Evolutionary conservation across 371 early-diverging fungal species (phyloP), one percentile per base, ranked within the genome.

Genomic region (Entomophthora muscae): DNA sequence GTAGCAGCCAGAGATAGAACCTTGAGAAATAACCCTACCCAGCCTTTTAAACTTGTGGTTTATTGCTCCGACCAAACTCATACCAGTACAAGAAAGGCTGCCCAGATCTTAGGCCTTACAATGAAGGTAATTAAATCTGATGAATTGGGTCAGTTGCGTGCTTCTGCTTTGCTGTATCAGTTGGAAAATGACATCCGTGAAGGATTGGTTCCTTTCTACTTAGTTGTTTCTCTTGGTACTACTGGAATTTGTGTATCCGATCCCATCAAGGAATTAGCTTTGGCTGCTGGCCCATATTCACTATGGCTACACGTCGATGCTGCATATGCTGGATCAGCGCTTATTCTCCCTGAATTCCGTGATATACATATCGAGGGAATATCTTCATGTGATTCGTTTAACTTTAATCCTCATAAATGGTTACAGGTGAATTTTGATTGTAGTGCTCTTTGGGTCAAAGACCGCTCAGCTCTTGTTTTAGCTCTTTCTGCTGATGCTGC

Each of bases 361-460:
- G 65, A 71, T 1, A 10, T n/a, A 27, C 69, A 69, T 17, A 63
- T 70, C 1, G 64, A 30, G 0, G 84, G 82, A 1, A 65, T 68
- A 22, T 70, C 75, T 27, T 57, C 63, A 2, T 75, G 70, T 1
- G 75, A 82, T 61, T 81, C 81, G 24, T 81, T 79, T 63, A 68
- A 68, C 61, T 72, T 81, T 59, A 83, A 83, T 59, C 66, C 73
- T 28, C 83, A 83, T 69, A 83, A 83, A 67, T 79, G 78, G 81
- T 64, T 81, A 70, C 66, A 78, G 53, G 72, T 74, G 3, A 78
- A 73, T 57, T 76, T 79, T 66, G 76, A 78, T 60, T 76, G 73
- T 62, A 74, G 76, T 3, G 69, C 73, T 24, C 57, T 81, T 67
- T 81, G 74, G 75, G 66, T 72, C 3, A 65, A 66, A 32, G 65